Evolutionary conservation across 2,329 filamentous ascomycete species (phyloP).

Genomic region (Fusarium verrucosum): DNA sequence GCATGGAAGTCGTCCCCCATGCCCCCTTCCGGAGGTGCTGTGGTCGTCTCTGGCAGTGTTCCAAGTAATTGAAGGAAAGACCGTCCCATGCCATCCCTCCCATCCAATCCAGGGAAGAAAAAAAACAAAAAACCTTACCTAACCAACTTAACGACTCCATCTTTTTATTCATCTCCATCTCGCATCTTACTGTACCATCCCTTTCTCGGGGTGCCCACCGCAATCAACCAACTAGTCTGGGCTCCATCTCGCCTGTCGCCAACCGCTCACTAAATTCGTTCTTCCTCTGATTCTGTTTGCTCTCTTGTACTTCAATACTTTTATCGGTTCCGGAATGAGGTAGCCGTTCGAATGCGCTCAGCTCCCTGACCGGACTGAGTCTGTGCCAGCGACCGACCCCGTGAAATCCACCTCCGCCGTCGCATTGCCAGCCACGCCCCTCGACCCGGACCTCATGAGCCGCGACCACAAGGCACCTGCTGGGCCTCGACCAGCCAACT

Average conservation of each 20-base stretch:
- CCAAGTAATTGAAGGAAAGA: constrained; percentile 11
- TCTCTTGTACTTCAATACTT: constrained; percentile 18
- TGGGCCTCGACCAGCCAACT: constrained; percentile 67
- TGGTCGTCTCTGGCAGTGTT: constrained; percentile 29
- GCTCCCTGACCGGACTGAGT: constrained; percentile 70
- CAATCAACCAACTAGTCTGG: constrained; percentile 21
- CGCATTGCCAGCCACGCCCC: constrained; percentile 46
- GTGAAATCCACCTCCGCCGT: constrained; percentile 42
- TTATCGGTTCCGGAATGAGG: constrained; percentile 62
- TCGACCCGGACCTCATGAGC: constrained; percentile 50
- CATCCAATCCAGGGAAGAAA: constrained; percentile 32
- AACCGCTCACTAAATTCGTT: constrained; percentile 10
- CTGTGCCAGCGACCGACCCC: constrained; percentile 45
- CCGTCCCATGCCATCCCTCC: not conserved
- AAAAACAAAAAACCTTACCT: constrained; percentile 28
- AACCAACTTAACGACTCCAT: constrained; percentile 41
- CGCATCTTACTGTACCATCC: constrained; percentile 38
- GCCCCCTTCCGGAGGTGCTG: constrained; percentile 31
- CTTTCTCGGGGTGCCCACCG: constrained; percentile 30
- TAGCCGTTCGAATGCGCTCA: constrained; percentile 65
- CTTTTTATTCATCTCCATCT: constrained; percentile 39
- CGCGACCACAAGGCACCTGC: constrained; percentile 63
- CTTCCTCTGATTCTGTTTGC: not conserved
- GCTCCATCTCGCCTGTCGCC: constrained; percentile 19
- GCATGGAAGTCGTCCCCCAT: constrained; percentile 22